These are phyloP conservation scores for Fusarium denticulatum DNA, from an alignment of 2,329 filamentous ascomycete genomes.

Conservation along the genomic window DNA sequence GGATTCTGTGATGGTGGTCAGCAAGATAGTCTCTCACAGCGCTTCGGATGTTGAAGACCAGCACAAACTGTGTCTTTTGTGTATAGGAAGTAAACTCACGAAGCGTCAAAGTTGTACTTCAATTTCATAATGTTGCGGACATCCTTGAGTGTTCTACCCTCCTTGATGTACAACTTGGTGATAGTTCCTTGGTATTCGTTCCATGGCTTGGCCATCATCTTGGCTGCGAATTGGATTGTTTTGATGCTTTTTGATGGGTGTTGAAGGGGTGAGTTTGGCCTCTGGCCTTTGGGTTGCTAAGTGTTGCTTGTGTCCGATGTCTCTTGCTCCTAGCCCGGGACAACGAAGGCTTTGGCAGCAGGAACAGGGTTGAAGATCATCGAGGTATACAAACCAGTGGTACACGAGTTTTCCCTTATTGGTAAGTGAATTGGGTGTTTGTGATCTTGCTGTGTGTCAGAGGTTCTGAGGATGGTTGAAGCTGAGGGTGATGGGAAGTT, in stretches of 20 bases:
- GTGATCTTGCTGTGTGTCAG: neutral
- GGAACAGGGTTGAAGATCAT: slow-evolving; percentile 24
- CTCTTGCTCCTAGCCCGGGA: slow-evolving; percentile 30
- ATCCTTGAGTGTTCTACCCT: slow-evolving; percentile 52
- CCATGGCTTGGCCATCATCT: slow-evolving; percentile 59
- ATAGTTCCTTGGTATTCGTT: slow-evolving; percentile 50
- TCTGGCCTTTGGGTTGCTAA: neutral
- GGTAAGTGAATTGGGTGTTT: neutral
- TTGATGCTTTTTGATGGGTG: neutral
- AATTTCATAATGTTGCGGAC: slow-evolving; percentile 54
- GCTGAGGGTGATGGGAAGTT: slow-evolving; percentile 18
- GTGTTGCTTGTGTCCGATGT: neutral
- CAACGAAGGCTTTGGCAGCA: slow-evolving; percentile 32
- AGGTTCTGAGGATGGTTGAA: neutral
- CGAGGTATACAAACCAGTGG: slow-evolving; percentile 1
- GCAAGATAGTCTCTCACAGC: neutral
- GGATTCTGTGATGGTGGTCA: slow-evolving; percentile 41
- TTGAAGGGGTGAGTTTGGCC: neutral
- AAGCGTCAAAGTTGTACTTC: slow-evolving; percentile 54
- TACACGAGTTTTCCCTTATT: neutral
- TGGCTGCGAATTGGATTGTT: neutral
- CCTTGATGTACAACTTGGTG: slow-evolving; percentile 52
- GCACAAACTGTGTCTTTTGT: neutral
- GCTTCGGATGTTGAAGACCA: neutral
- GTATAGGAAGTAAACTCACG: slow-evolving; percentile 43